These are phyloP conservation scores for Rhodocollybia butyracea DNA, from an alignment of 768 basidiomycete genomes.

Conservation along the genomic window DNA sequence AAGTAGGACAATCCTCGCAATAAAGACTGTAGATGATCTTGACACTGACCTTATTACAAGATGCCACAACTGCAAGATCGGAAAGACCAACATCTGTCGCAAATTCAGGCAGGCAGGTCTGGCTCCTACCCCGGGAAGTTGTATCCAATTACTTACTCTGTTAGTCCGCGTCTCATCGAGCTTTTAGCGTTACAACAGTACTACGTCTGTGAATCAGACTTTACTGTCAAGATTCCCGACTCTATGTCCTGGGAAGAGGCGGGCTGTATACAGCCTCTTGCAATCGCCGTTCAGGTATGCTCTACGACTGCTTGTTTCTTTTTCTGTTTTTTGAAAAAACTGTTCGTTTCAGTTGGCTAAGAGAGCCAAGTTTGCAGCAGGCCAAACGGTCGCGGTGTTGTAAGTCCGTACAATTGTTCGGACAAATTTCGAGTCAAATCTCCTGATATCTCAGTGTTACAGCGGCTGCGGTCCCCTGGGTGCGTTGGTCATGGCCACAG, in stretches of 20 bases:
- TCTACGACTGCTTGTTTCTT: too few species aligned
- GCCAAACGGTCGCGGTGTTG: constrained; percentile 18
- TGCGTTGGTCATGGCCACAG: constrained; percentile 14
- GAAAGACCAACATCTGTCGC: constrained; percentile 15
- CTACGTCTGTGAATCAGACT: constrained; percentile 14
- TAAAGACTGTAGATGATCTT: background rate
- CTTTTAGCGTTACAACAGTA: constrained; percentile 14
- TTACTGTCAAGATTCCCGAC: constrained; percentile 15
- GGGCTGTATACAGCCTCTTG: constrained; percentile 18
- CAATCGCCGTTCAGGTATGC: constrained; percentile 14
- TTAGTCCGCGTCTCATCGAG: too few species aligned
- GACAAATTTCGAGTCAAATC: background rate
- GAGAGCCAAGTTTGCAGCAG: constrained; percentile 13
- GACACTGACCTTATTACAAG: background rate
- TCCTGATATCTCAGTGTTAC: background rate
- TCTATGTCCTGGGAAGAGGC: constrained; percentile 16
- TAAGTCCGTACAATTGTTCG: constrained; percentile 8
- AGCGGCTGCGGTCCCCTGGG: constrained; percentile 19
- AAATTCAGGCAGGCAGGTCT: constrained; percentile 13
- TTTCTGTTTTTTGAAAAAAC: background rate
- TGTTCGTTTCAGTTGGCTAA: constrained; percentile 9
- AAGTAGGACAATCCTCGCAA: constrained; percentile 6
- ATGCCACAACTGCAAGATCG: constrained; percentile 16
- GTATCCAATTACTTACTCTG: too few species aligned
- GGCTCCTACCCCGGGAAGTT: constrained; percentile 15